A percentile compares a stretch with the other conserved stretches of the same genome.
Conservation (phyloP, 805 yeast species). For the Hyphopichia homilentoma region DNA sequence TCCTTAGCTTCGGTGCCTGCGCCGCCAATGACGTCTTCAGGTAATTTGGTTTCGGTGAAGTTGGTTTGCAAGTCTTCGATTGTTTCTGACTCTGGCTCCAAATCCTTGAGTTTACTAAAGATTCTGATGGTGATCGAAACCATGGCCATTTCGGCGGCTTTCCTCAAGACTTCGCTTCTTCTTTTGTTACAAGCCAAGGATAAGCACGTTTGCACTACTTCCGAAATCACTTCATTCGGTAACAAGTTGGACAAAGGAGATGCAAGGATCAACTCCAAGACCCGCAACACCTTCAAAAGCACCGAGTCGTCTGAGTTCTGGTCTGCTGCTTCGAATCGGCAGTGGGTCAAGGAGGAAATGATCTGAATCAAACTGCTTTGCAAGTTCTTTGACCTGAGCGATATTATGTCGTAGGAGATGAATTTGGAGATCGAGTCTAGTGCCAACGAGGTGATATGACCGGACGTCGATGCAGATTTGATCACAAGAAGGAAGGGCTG, state of each 20-base stretch:
- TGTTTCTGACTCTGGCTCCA: constrained; percentile 43
- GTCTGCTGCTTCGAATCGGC: constrained; percentile 93
- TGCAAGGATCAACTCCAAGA: constrained; percentile 62
- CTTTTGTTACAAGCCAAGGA: constrained; percentile 90
- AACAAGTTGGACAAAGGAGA: constrained; percentile 64
- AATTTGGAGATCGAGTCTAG: constrained; percentile 72
- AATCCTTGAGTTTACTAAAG: constrained; percentile 54
- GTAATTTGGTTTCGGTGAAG: constrained; percentile 45
- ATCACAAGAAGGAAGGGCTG: constrained; percentile 86
- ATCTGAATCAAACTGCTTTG: constrained; percentile 60
- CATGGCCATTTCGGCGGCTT: constrained; percentile 84
- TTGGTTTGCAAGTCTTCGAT: constrained; percentile 45
- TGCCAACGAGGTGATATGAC: constrained; percentile 79
- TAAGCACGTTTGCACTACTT: constrained; percentile 86
- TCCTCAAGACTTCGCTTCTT: constrained; percentile 83
- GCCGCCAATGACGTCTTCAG: constrained; percentile 60
- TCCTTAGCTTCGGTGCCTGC: constrained; percentile 24
- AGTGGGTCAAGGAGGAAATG: constrained; percentile 78
- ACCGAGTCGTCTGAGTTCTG: constrained; percentile 91
- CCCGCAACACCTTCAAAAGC: constrained; percentile 71
- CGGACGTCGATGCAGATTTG: constrained; percentile 81
- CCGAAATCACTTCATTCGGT: constrained; percentile 79
- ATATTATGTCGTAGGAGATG: constrained; percentile 65
- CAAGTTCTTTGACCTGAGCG: constrained; percentile 50
- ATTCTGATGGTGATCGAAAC: constrained; percentile 63